Conservation (phyloP, 768 basidiomycete genomes). For the Chiua virens region DNA sequence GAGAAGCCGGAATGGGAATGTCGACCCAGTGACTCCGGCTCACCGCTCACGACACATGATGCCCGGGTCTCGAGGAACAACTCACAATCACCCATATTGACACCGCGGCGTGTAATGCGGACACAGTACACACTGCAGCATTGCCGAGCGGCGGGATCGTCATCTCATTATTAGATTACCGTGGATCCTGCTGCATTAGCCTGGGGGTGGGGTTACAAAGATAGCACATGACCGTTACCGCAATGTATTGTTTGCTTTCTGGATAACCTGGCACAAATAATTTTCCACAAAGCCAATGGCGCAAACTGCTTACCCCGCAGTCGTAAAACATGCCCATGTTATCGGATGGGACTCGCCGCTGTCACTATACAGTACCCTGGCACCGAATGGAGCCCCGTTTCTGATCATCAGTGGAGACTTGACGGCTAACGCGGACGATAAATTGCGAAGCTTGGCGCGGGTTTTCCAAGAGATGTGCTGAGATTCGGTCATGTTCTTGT, state of each 20-base stretch:
- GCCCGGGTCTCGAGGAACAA: neutral
- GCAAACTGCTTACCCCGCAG: constrained; percentile 25
- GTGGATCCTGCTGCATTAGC: too few species aligned
- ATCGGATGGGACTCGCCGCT: constrained; percentile 1
- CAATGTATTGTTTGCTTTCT: neutral
- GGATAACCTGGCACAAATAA: neutral
- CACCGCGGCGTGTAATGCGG: neutral
- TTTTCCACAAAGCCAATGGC: constrained; percentile 12
- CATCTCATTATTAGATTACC: neutral
- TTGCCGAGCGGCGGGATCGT: neutral
- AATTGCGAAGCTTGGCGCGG: constrained; percentile 1
- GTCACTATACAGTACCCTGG: neutral
- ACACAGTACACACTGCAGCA: neutral
- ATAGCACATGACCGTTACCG: neutral
- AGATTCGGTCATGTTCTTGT: too few species aligned
- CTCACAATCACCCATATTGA: too few species aligned
- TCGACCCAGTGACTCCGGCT: constrained; percentile 3
- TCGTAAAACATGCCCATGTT: constrained; percentile 6
- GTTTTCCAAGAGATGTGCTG: neutral
- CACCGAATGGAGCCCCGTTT: constrained; percentile 4
- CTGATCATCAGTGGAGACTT: neutral
- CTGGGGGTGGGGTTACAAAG: neutral
- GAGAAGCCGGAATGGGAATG: neutral
- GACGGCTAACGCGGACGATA: neutral
- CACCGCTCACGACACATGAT: constrained; percentile 2